Conservation (phyloP, 768 basidiomycete genomes). For the Lactarius quietus region DNA sequence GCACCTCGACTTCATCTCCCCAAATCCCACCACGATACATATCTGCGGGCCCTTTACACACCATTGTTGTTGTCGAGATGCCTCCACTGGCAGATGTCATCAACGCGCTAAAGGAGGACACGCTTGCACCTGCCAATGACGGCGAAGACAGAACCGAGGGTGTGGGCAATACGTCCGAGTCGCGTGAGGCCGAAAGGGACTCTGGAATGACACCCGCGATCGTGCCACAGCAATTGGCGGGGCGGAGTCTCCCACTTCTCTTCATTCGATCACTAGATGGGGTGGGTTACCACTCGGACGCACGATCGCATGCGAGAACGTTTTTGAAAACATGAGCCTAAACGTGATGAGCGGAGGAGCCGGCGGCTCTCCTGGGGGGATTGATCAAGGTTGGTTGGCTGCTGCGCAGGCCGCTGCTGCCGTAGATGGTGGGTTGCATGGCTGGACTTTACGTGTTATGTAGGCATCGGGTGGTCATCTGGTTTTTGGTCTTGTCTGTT, state of each 20-base stretch:
- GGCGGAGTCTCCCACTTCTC: conserved; percentile 69
- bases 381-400: conserved; percentile 68
- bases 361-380: conserved; percentile 41
- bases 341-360: conserved; percentile 43
- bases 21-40: conserved; percentile 48
- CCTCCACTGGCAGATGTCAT: conserved; percentile 73
- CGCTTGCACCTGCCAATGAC: conserved; percentile 40
- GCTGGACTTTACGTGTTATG: conserved; percentile 80
- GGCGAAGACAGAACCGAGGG: conserved; percentile 35
- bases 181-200: conserved; percentile 20
- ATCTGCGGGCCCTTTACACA: conserved; percentile 56
- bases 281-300: conserved; percentile 86
- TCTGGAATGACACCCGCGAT: conserved; percentile 19
- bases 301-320: conserved; percentile 77
- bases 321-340: conserved; percentile 68
- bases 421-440: conserved; percentile 62
- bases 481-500: conserved; percentile 12
- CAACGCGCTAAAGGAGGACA: conserved; percentile 73
- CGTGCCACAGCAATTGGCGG: conserved; percentile 50
- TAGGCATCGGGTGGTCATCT: conserved; percentile 35
- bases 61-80: conserved; percentile 83
- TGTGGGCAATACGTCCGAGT: conserved; percentile 11
- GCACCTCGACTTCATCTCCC: conserved; percentile 9
- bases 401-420: conserved; percentile 68
- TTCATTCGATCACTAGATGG: conserved; percentile 82